phyloP scores from a whole-genome alignment of 1,139 yeast species.

The Zygosaccharomyces pseudobailii region DNA sequence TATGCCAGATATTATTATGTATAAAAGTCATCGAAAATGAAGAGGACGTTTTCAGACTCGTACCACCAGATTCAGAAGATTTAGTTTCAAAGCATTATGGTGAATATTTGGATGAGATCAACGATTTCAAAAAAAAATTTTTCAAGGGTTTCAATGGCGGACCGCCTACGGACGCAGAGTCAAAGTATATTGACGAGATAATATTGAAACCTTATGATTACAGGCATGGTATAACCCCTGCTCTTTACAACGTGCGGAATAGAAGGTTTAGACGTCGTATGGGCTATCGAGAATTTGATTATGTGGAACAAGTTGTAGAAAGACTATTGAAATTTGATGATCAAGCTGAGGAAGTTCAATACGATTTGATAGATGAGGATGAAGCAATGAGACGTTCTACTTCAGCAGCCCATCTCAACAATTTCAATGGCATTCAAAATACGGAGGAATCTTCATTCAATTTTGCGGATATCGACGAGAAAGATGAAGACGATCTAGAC shows the following conservation, averaged over 20 bases:
- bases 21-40: slow-evolving; percentile 56
- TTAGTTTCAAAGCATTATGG: slow-evolving; percentile 35
- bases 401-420: slow-evolving; percentile 13
- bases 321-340: slow-evolving; percentile 71
- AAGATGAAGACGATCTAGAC: slow-evolving; percentile 39
- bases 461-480: slow-evolving; percentile 29
- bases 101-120: slow-evolving; percentile 34
- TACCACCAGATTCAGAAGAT: slow-evolving; percentile 32
- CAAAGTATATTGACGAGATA: slow-evolving; percentile 40
- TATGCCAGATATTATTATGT: slow-evolving; percentile 80
- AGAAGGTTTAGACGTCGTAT: slow-evolving; percentile 53
- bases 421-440: slow-evolving; percentile 5
- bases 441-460: slow-evolving; percentile 14
- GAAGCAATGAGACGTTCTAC: slow-evolving; percentile 22
- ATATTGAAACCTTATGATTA: slow-evolving; percentile 47
- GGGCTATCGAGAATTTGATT: slow-evolving; percentile 50
- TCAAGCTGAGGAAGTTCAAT: slow-evolving; percentile 76
- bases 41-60: slow-evolving; percentile 41
- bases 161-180: slow-evolving; percentile 41
- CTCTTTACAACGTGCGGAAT: slow-evolving; percentile 54
- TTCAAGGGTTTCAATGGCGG: slow-evolving; percentile 24
- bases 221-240: slow-evolving; percentile 81
- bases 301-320: slow-evolving; percentile 74
- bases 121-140: slow-evolving; percentile 21
- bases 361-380: slow-evolving; percentile 62